Conservation (phyloP, 768 basidiomycete genomes). For the Auricularia heimuer region DNA sequence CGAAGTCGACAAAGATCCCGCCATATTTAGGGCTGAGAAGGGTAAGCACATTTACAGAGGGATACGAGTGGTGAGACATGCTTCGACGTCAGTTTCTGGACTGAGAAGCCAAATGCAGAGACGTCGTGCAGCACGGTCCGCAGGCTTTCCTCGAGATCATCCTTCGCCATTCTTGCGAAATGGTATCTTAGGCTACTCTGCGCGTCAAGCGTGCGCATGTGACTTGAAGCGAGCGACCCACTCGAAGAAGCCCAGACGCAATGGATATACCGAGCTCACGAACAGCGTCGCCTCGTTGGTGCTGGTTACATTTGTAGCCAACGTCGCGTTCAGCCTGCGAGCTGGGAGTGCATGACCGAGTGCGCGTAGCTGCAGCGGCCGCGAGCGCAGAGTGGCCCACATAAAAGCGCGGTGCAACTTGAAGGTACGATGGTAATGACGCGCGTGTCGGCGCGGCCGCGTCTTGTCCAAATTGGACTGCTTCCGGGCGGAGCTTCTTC, state of each 20-base stretch:
- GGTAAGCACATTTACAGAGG: not conserved
- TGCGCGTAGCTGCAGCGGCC: too few relatives aligned
- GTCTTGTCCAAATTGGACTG: not conserved
- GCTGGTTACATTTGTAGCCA: too few relatives aligned
- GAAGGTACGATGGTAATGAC: too few relatives aligned
- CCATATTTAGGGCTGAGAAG: conserved; percentile 62
- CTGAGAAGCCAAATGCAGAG: conserved; percentile 44
- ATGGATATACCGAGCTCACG: too few relatives aligned
- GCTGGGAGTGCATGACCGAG: too few relatives aligned
- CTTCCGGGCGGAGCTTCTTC: not conserved
- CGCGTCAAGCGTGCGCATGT: not conserved
- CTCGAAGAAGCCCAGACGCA: too few relatives aligned
- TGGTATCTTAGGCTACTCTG: conserved; percentile 49
- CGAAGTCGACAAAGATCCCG: conserved; percentile 73
- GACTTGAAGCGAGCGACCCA: not conserved
- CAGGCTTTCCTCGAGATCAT: conserved; percentile 43
- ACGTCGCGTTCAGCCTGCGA: too few relatives aligned
- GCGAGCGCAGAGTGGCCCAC: too few relatives aligned
- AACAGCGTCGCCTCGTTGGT: too few relatives aligned
- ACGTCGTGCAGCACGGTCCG: conserved; percentile 39
- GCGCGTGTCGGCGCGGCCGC: not conserved
- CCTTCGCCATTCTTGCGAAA: conserved; percentile 49
- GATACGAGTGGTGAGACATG: conserved; percentile 4
- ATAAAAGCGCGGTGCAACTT: too few relatives aligned
- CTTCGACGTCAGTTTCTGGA: conserved; percentile 47